Evolutionary conservation across 805 yeast species (phyloP).

Genomic region (Zygosaccharomyces kombuchaensis): DNA sequence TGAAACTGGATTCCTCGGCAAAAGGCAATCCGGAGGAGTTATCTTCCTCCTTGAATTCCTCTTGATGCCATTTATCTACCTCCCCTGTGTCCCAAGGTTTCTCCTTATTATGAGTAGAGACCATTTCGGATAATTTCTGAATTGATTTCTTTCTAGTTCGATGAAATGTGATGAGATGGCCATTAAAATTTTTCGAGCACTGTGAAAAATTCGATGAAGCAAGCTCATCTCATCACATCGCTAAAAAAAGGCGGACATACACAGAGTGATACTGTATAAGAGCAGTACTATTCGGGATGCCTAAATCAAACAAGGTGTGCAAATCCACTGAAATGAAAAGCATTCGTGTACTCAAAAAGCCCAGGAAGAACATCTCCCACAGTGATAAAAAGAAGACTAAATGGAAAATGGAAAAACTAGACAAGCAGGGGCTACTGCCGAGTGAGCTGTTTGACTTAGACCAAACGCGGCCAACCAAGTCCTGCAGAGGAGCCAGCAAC

Average conservation of each 20-base stretch:
- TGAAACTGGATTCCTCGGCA: conserved; percentile 92
- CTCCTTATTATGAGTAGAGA: conserved; percentile 87
- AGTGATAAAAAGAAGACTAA: conserved; percentile 28
- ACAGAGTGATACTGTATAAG: background rate
- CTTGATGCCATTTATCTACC: conserved; percentile 87
- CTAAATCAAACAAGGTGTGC: conserved; percentile 5
- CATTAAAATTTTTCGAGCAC: conserved; percentile 10
- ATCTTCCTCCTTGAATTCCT: conserved; percentile 86
- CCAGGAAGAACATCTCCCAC: conserved; percentile 15
- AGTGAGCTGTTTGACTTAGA: conserved; percentile 7
- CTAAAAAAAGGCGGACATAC: conserved; percentile 2
- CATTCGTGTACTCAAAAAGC: conserved; percentile 3
- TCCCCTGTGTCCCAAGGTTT: conserved; percentile 98
- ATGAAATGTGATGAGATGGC: conserved; percentile 3
- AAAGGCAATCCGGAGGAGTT: conserved; percentile 82
- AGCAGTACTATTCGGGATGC: conserved; percentile 8
- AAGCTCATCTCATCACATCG: conserved; percentile 3
- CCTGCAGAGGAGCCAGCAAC: background rate
- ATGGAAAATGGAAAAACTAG: conserved; percentile 22
- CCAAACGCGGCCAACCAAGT: background rate
- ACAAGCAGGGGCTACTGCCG: conserved; percentile 16
- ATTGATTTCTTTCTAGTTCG: background rate
- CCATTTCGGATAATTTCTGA: conserved; percentile 47
- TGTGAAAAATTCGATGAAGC: background rate
- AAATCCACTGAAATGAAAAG: conserved; percentile 3